phyloP scores from a whole-genome alignment of 768 basidiomycete species.

The Calocybe gangraenosa region DNA sequence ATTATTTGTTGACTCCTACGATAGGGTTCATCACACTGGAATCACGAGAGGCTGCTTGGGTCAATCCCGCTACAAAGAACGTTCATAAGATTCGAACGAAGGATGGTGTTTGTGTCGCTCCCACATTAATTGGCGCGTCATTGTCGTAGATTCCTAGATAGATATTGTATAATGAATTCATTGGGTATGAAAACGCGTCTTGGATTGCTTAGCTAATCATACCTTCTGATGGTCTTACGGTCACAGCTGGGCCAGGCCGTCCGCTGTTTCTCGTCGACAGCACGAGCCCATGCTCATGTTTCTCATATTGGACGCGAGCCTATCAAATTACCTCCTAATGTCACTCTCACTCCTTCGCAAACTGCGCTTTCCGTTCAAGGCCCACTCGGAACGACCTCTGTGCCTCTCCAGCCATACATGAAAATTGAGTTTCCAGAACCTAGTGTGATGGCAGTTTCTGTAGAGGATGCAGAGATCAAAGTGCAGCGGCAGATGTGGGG shows the following conservation, averaged over 20 bases:
- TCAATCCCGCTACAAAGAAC: slow-evolving; percentile 74
- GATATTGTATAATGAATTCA: not conserved
- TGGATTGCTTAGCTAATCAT: slow-evolving; percentile 6
- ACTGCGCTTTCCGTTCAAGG: slow-evolving; percentile 39
- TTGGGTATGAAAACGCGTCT: not conserved
- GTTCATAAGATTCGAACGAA: slow-evolving; percentile 86
- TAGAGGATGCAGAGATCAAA: slow-evolving; percentile 66
- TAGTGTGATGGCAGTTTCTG: slow-evolving; percentile 39
- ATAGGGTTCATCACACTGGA: slow-evolving; percentile 87
- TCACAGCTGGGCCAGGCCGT: slow-evolving; percentile 27
- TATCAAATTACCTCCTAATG: slow-evolving; percentile 40
- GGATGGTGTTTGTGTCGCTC: slow-evolving; percentile 76
- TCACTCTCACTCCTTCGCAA: slow-evolving; percentile 37
- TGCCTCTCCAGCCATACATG: slow-evolving; percentile 45
- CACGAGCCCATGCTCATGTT: slow-evolving; percentile 49
- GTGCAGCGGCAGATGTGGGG: slow-evolving; percentile 92
- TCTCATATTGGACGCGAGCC: slow-evolving; percentile 63
- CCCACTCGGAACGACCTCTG: slow-evolving; percentile 42
- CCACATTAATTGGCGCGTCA: slow-evolving; percentile 85
- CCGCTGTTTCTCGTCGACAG: slow-evolving; percentile 48
- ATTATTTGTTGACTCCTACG: not conserved
- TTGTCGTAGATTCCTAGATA: slow-evolving; percentile 57
- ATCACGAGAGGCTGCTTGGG: slow-evolving; percentile 86
- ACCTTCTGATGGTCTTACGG: slow-evolving; percentile 28
- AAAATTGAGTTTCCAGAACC: slow-evolving; percentile 36